Evolutionary conservation across 805 yeast species (phyloP), one percentile per base, ranked within the genome.

Genomic region (Ogataea polymorpha): DNA sequence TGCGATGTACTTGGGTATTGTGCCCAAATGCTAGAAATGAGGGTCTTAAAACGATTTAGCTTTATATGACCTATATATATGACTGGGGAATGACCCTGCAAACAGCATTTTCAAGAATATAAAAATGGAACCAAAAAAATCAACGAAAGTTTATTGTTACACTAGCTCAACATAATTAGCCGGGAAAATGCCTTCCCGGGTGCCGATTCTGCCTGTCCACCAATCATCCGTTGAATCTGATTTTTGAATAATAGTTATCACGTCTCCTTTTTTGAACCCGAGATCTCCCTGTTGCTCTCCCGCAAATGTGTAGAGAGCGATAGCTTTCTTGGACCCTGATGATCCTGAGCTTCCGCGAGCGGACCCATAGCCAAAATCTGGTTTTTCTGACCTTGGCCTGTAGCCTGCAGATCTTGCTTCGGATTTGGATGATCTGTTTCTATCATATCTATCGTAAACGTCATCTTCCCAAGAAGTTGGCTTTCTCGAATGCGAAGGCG

Each of bases 171-270:
- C 97, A 59, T 91, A 91, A 62, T 91, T 91, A 2, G 99, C 99
- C 8, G 99, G 99, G 75, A 91, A 91, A 16, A 90, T 90, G 31
- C 99, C 99, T 54, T 86, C 87, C 46, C 66, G 67, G 10, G 95
- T 91, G 51, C 85, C 86, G 40, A 80, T 69, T 59, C 85, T 80
- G 20, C 99, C 99, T 0, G 96, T 88, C 99, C 99, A 93, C 99
- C 99, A 93, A 62, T 93, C 98, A 61, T 93, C 96, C 36, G 80
- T 78, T 11, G 96, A 83, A 7, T 85, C 90, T 8, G 93, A 80
- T 63, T 86, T 87, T 63, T 89, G 87, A 41, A 86, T 68, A 50
- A 93, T 85, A 31, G 87, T 82, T 52, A 93, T 86, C 12, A 86
- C 84, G 62, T 93, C 99, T 41, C 99, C 99, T 70, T 93, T 93